Evolutionary conservation across 257 asterid genomes (phyloP), one percentile per base, ranked within the genome.

Genomic region (Voacanga thouarsii): DNA sequence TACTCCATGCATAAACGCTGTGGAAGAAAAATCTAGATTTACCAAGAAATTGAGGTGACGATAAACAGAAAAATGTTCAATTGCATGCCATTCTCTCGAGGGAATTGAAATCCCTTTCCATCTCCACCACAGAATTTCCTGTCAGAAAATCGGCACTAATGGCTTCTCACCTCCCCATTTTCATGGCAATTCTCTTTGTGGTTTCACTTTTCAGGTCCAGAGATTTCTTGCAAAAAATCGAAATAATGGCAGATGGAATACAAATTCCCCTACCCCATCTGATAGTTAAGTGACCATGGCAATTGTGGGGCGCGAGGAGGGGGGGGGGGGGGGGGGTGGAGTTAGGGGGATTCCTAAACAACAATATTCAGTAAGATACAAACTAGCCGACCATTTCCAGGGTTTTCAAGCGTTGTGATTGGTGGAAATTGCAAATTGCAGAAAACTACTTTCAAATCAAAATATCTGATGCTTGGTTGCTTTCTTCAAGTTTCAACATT

Each of bases 111-210:
- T 41, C n/a, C 5, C 37, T 55, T 19, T 43, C 10, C 49, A 72
- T 51, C 30, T 37, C 26, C 49, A 72, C 76, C 76, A 72, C 28
- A 72, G 5, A 28, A 2, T 26, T 49, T 16, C 41, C 45, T 30
- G 55, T 49, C 28, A n/a, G 10, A 33, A 37, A 66, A 65, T 37
- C 19, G 30, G 72, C 15, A 67, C 33, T 45, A 12, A 15, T 70
- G 75, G 45, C 63, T 16, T 15, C 60, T 49, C 26, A 28, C 44
- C 41, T 16, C 65, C 49, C 76, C 30, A 18, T 51, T 72, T 49
- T 72, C 63, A 19, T 4, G 76, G 65, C 64, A 72, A 72, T 72
- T 57, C 9, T 28, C 19, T 49, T 49, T 49, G 61, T 50, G 76
- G 63, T 49, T 71, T 49, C 44, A 0, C 21, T 12, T 37, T 45